phyloP scores from a whole-genome alignment of 176 grass and related monocot genomes.

The Triticum aestivum region DNA sequence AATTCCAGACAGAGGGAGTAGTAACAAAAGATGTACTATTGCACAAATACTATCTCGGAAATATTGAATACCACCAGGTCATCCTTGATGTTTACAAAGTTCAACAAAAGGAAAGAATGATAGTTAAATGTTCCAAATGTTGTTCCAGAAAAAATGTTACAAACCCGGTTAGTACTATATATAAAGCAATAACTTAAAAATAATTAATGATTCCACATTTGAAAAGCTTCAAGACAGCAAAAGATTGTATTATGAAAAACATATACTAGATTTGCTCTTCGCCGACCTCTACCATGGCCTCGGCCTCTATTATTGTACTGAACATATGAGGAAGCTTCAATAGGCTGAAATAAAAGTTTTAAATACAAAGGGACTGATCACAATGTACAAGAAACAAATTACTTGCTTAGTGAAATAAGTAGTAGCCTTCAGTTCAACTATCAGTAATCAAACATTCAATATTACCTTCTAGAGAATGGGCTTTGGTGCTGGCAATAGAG shows the following conservation, averaged over 20 bases:
- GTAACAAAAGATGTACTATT: not conserved
- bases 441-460: not conserved
- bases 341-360: slow-evolving; percentile 48
- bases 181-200: slow-evolving; percentile 4
- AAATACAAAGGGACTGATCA: slow-evolving; percentile 7
- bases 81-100: not conserved
- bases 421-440: not conserved
- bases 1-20: too few relatives aligned
- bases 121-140: not conserved
- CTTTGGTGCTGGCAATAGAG: slow-evolving; percentile 72
- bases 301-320: slow-evolving; percentile 68
- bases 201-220: slow-evolving; percentile 3
- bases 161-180: not conserved
- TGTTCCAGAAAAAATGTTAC: too few relatives aligned
- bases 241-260: slow-evolving; percentile 1
- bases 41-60: not conserved
- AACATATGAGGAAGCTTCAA: slow-evolving; percentile 52
- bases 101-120: not conserved
- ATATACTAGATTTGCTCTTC: slow-evolving; percentile 69
- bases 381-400: not conserved
- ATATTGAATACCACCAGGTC: not conserved
- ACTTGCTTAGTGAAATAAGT: not conserved
- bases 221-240: not conserved
- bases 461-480: slow-evolving; percentile 63
- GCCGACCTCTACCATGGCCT: slow-evolving; percentile 78